Percentiles rank a stretch among this genome's conserved stretches.
Evolutionary conservation across 805 yeast genomes (phyloP).

Genomic region (Aciculoconidium aculeatum): DNA sequence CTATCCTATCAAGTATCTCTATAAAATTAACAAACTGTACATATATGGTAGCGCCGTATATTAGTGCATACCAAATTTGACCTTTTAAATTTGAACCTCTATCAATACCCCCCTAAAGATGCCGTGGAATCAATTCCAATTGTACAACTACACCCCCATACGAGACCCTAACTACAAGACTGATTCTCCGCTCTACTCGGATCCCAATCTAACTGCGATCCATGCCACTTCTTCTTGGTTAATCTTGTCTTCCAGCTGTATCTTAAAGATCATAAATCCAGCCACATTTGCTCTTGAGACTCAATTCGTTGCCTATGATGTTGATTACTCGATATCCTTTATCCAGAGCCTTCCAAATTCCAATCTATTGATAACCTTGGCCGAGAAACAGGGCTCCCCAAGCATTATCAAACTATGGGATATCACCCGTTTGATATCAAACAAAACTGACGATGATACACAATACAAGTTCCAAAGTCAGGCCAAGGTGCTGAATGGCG

Average conservation of each 20-base stretch:
- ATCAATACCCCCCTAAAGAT: not conserved
- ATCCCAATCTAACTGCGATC: constrained; percentile 62
- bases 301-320: constrained; percentile 59
- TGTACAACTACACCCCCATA: constrained; percentile 79
- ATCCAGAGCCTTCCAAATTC: constrained; percentile 44
- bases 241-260: constrained; percentile 52
- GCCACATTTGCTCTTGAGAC: constrained; percentile 39
- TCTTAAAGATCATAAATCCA: constrained; percentile 50
- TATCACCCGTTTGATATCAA: constrained; percentile 45
- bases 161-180: constrained; percentile 72
- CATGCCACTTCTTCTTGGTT: constrained; percentile 51
- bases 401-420: constrained; percentile 69
- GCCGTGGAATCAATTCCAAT: constrained; percentile 76
- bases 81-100: too few relatives aligned
- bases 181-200: constrained; percentile 67
- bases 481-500: constrained; percentile 61
- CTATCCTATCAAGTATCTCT: too few relatives aligned
- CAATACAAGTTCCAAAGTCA: constrained; percentile 49
- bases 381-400: constrained; percentile 70
- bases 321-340: constrained; percentile 58
- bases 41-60: too few relatives aligned
- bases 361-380: constrained; percentile 61
- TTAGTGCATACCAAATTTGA: too few relatives aligned
- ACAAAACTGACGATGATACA: constrained; percentile 15
- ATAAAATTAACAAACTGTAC: too few relatives aligned